phyloP scores from a whole-genome alignment of 495 filamentous ascomycete genomes.

The Trichoderma reesei region DNA sequence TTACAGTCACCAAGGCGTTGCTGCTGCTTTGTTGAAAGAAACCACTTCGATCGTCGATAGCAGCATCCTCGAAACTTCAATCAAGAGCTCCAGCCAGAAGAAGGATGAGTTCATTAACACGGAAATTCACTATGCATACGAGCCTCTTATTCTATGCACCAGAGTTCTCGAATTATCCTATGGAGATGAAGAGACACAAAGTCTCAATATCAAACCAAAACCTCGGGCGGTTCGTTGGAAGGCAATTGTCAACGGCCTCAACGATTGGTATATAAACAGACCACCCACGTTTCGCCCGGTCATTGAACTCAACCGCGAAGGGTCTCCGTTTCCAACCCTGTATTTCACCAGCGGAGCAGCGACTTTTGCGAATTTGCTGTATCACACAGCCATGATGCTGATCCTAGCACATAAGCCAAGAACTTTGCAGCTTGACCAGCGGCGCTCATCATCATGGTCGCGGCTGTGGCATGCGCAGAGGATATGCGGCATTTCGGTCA shows the following conservation, averaged over 20 bases:
- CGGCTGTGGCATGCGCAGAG: constrained; percentile 12
- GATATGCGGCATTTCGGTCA: constrained; percentile 10
- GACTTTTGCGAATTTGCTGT: constrained; percentile 10
- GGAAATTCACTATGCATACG: neutral
- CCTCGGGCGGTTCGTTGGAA: constrained; percentile 3
- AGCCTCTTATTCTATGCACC: constrained; percentile 10
- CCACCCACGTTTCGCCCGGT: neutral
- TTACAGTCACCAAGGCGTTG: neutral
- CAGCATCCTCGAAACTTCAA: neutral
- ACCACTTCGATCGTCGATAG: neutral
- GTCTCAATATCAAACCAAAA: neutral
- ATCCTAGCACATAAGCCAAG: constrained; percentile 7
- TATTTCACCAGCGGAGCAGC: constrained; percentile 9
- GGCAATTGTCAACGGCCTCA: neutral
- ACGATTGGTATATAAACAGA: constrained; percentile 3
- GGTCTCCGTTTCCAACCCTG: neutral
- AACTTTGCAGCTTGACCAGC: constrained; percentile 8
- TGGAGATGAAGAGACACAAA: neutral
- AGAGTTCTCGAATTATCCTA: neutral
- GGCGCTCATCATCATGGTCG: constrained; percentile 1
- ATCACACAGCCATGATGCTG: constrained; percentile 25
- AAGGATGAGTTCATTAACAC: neutral
- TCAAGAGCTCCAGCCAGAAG: neutral
- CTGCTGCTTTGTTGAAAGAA: neutral
- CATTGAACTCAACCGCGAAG: neutral